Evolutionary conservation across 1,284 basidiomycete genomes (phyloP).

Genomic region (Meripilus lineatus): DNA sequence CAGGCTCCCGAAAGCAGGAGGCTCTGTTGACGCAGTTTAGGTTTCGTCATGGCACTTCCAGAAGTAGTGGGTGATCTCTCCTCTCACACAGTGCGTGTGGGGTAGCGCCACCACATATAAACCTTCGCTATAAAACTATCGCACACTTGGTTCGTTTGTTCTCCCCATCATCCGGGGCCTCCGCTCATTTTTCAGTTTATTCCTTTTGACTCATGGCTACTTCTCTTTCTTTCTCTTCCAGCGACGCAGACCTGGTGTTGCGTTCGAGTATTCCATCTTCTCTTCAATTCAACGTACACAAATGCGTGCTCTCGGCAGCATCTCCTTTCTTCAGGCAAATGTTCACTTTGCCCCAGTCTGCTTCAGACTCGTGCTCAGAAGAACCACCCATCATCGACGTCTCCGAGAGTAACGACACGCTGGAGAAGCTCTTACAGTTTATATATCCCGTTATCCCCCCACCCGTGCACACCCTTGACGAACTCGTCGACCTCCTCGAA

Average conservation of each 20-base stretch:
- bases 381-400: constrained; percentile 47
- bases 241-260: constrained; percentile 53
- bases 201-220: not conserved
- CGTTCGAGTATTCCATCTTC: constrained; percentile 30
- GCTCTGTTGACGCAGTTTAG: too few species aligned
- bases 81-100: too few species aligned
- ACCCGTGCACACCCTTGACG: constrained; percentile 37
- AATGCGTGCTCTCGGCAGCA: constrained; percentile 51
- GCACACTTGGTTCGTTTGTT: too few species aligned
- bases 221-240: constrained; percentile 31
- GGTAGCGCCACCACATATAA: too few species aligned
- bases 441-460: constrained; percentile 37
- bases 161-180: too few species aligned
- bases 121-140: not conserved
- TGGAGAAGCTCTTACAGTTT: constrained; percentile 50
- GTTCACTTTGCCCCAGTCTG: constrained; percentile 58
- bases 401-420: constrained; percentile 39
- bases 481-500: constrained; percentile 45
- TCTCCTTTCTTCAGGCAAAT: constrained; percentile 67
- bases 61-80: too few species aligned
- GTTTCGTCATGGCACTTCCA: too few species aligned
- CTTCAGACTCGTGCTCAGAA: too few species aligned
- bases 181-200: not conserved
- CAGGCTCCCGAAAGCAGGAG: too few species aligned
- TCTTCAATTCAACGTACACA: constrained; percentile 56